These are phyloP conservation scores for Malbranchea zuffiana DNA, from an alignment of 2,329 filamentous ascomycete genomes.

Conservation along the genomic window DNA sequence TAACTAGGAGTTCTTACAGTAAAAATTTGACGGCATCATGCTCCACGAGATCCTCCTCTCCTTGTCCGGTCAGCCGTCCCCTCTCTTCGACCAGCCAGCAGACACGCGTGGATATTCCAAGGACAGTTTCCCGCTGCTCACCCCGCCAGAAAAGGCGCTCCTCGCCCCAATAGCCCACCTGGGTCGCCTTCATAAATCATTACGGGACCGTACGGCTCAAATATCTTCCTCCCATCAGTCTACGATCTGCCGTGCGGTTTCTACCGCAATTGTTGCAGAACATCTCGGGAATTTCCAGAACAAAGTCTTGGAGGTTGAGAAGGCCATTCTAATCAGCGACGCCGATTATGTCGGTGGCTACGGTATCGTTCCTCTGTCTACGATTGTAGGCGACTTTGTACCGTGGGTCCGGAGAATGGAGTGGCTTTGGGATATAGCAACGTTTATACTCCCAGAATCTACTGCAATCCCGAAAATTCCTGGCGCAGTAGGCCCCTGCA, in stretches of 20 bases:
- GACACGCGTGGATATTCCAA: constrained; percentile 41
- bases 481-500: constrained; percentile 35
- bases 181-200: constrained; percentile 63
- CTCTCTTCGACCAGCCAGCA: constrained; percentile 56
- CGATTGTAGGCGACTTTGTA: constrained; percentile 73
- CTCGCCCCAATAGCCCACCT: constrained; percentile 66
- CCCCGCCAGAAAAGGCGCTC: constrained; percentile 72
- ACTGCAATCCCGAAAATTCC: constrained; percentile 20
- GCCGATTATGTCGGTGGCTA: constrained; percentile 77
- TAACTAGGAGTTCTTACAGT: constrained; percentile 9
- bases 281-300: constrained; percentile 73
- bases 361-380: constrained; percentile 82
- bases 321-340: constrained; percentile 63
- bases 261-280: constrained; percentile 60
- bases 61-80: constrained; percentile 85
- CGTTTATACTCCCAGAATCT: constrained; percentile 51
- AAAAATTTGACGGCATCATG: constrained; percentile 45
- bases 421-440: constrained; percentile 68
- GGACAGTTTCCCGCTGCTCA: constrained; percentile 43
- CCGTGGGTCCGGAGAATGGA: constrained; percentile 74
- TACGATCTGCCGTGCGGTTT: constrained; percentile 76
- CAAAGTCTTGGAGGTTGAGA: constrained; percentile 76
- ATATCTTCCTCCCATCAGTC: constrained; percentile 64
- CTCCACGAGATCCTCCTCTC: constrained; percentile 97
- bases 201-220: constrained; percentile 55